These are phyloP conservation scores for Talaromyces funiculosus DNA, from an alignment of 2,329 filamentous ascomycete genomes.

Conservation along the genomic window DNA sequence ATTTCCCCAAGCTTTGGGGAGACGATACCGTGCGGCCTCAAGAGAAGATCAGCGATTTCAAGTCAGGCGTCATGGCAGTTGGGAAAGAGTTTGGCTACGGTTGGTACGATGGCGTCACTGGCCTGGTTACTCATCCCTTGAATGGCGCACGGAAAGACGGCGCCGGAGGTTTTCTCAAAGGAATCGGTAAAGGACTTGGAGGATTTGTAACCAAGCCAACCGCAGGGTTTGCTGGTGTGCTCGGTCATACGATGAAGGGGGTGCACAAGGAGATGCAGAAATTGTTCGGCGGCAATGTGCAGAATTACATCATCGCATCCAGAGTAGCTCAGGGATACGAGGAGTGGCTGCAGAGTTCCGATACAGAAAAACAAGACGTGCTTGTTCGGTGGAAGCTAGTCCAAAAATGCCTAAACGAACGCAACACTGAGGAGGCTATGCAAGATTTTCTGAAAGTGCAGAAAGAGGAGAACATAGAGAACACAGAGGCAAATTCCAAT, in stretches of 20 bases:
- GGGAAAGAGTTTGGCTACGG: constrained; percentile 64
- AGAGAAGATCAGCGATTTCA: neutral
- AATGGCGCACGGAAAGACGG: constrained; percentile 63
- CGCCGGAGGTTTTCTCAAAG: constrained; percentile 64
- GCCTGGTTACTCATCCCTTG: constrained; percentile 70
- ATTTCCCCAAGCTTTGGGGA: constrained; percentile 77
- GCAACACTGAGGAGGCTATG: neutral
- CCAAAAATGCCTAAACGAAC: neutral
- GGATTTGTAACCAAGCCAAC: constrained; percentile 75
- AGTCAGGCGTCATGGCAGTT: neutral
- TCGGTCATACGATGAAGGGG: constrained; percentile 77
- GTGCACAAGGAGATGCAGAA: constrained; percentile 71
- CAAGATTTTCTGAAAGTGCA: neutral
- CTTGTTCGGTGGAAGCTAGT: neutral
- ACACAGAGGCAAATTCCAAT: neutral
- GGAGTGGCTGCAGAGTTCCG: constrained; percentile 2
- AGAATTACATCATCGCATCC: constrained; percentile 73
- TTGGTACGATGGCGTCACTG: constrained; percentile 74
- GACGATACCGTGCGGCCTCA: constrained; percentile 64
- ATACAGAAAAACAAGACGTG: constrained; percentile 2
- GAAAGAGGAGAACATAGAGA: neutral
- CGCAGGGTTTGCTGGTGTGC: constrained; percentile 53
- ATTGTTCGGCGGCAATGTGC: constrained; percentile 61
- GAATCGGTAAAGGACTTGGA: constrained; percentile 74
- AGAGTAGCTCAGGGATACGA: constrained; percentile 62